Evolutionary conservation across 495 filamentous ascomycete species (phyloP).

Genomic region (Sabuloglossum arenarium): DNA sequence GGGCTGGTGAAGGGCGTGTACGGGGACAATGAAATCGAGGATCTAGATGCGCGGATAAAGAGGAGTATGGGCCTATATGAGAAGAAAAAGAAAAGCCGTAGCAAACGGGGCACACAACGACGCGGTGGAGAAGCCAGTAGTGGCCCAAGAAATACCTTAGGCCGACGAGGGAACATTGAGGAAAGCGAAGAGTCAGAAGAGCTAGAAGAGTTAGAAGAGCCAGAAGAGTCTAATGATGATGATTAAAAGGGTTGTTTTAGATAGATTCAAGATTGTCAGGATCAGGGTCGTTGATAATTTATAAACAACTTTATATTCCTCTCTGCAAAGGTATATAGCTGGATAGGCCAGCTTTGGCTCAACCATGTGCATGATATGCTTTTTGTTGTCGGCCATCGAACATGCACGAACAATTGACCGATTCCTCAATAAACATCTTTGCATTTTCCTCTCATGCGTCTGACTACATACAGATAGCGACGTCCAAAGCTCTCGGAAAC

Average conservation of each 20-base stretch:
- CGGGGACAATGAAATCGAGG: constrained; percentile 10
- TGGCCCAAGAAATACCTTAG: background rate
- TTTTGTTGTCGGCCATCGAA: too few species aligned
- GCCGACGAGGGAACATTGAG: background rate
- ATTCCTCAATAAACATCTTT: background rate
- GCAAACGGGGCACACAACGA: background rate
- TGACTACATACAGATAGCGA: background rate
- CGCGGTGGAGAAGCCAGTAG: background rate
- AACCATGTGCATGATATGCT: too few species aligned
- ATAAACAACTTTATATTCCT: background rate
- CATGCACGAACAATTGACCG: too few species aligned
- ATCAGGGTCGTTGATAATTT: too few species aligned
- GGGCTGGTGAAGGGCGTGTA: constrained; percentile 46
- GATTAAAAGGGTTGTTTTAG: background rate
- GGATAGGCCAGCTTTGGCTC: background rate
- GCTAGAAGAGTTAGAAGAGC: background rate
- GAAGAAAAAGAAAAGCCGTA: background rate
- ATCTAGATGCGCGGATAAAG: constrained; percentile 4
- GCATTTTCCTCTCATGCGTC: background rate
- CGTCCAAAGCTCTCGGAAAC: background rate
- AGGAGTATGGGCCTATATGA: constrained; percentile 6
- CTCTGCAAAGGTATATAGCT: background rate
- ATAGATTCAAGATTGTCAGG: too few species aligned
- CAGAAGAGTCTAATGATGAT: background rate
- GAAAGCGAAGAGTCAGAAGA: background rate